Conservation (phyloP, 2,329 filamentous ascomycete species). For the Nothopassalora personata region DNA sequence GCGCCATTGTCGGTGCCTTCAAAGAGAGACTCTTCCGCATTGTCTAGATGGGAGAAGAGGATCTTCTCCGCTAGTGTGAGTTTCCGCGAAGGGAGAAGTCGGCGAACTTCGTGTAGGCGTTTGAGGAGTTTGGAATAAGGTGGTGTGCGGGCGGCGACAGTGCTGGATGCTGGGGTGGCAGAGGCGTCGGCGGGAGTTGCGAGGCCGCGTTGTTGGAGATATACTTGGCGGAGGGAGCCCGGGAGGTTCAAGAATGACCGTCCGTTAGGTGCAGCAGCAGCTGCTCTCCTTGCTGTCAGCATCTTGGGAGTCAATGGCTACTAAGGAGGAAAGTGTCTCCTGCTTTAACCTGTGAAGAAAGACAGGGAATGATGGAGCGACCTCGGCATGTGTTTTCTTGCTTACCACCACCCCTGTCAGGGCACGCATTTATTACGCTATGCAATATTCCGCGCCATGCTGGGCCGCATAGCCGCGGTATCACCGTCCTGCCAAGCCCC, state of each 20-base stretch:
- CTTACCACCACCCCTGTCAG: not conserved
- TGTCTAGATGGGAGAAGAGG: conserved; percentile 89
- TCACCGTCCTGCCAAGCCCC: no score
- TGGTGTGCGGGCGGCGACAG: conserved; percentile 56
- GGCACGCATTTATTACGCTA: not conserved
- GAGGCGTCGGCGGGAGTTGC: conserved; percentile 27
- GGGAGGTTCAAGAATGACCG: conserved; percentile 16
- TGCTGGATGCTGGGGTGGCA: conserved; percentile 21
- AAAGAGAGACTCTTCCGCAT: conserved; percentile 80
- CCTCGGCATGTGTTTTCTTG: conserved; percentile 2
- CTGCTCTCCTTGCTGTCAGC: conserved; percentile 24
- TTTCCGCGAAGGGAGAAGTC: conserved; percentile 57
- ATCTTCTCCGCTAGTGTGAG: conserved; percentile 97
- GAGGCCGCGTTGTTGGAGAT: conserved; percentile 25
- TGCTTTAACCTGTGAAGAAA: not conserved
- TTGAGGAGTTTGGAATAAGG: conserved; percentile 77
- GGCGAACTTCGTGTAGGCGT: conserved; percentile 69
- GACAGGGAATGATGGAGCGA: conserved; percentile 2
- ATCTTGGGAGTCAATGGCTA: conserved; percentile 19
- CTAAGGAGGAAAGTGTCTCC: not conserved
- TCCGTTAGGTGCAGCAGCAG: conserved; percentile 11
- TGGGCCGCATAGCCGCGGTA: no score
- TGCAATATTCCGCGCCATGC: no score
- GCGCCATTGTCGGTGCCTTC: conserved; percentile 76
- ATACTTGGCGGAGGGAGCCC: conserved; percentile 21